Evolutionary conservation across 805 yeast species (phyloP).

Genomic region (Candida suzukii): DNA sequence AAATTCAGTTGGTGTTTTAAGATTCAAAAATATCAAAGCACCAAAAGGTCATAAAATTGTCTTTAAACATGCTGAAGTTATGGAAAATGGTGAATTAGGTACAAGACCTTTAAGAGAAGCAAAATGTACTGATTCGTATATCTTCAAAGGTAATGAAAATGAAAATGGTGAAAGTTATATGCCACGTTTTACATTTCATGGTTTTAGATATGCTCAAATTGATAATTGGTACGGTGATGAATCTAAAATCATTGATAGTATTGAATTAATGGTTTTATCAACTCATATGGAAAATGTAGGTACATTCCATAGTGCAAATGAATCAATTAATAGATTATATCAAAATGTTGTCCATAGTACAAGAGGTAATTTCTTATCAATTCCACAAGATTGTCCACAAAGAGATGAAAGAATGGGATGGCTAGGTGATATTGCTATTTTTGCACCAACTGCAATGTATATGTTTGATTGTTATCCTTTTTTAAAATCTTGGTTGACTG

Average conservation of each 20-base stretch:
- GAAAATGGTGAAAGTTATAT: slow-evolving; percentile 14
- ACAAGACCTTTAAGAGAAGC: slow-evolving; percentile 16
- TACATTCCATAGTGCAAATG: slow-evolving; percentile 14
- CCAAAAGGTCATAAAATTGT: slow-evolving; percentile 12
- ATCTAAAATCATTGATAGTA: slow-evolving; percentile 5
- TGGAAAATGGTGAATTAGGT: slow-evolving; percentile 20
- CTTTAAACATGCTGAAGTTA: slow-evolving; percentile 17
- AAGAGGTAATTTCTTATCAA: slow-evolving; percentile 17
- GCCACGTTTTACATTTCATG: slow-evolving; percentile 19
- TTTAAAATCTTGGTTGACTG: slow-evolving; percentile 15
- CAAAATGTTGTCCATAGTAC: slow-evolving; percentile 13
- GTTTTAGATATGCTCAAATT: slow-evolving; percentile 17
- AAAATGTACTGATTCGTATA: slow-evolving; percentile 13
- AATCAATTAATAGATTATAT: slow-evolving; percentile 10
- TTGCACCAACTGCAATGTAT: slow-evolving; percentile 17
- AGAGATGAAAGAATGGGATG: slow-evolving; percentile 22
- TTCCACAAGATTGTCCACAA: slow-evolving; percentile 23
- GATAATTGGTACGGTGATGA: slow-evolving; percentile 15
- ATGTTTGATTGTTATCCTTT: slow-evolving; percentile 15
- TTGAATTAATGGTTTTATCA: slow-evolving; percentile 12
- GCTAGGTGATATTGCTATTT: slow-evolving; percentile 20
- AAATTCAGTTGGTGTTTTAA: slow-evolving; percentile 17
- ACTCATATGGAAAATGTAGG: slow-evolving; percentile 13
- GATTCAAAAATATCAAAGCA: slow-evolving; percentile 9
- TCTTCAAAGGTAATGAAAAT: slow-evolving; percentile 10